Base-by-base conservation (phyloP, 495 filamentous ascomycete species). In the Tetracladium marchalianum region DNA sequence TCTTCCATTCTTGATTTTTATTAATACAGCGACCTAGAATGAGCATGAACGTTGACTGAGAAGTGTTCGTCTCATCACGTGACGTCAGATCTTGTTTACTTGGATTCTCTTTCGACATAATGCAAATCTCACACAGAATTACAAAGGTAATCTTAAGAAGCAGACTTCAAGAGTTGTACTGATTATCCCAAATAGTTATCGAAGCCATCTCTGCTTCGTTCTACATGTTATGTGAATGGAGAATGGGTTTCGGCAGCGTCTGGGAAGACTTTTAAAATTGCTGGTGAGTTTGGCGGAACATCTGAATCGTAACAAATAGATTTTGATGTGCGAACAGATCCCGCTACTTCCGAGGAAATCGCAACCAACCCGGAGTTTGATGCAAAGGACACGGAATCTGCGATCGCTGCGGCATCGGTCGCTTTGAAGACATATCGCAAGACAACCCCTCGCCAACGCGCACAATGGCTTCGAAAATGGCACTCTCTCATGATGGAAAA, bases 401-500 rank as follows among this genome's bases (percentile, higher is more conserved):
- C 82, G 54, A 81, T 86, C 57, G 55, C 75, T 41, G 75, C 75
- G 37, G 81, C 83, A 35, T 61, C 69, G 5, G 76, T 69, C 2
- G 87, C 90, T 2, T 85, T 95, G 58, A 74, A 80, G 33, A 70
- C 71, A 41, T 95, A 89, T 71, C 80, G 83, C 45, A 72, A 73
- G 42, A 79, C 74, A 31, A 81, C 87, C 1, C 81, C 77, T 42
- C 83, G 88, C 33, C 78, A 92, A 66, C 78, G 87, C 44, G 76
- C 85, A 31, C 76, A 76, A 56, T 77, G 93, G 66, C 73, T 97
- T 31, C 78, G 86, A 37, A 84, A 80, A 59, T 95, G 89, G 90
- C 87, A 87, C 63, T 76, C 92, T 43, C 69, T 94, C 40, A 78
- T 93, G 72, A 62, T 87, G 5, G 87, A 85, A 19, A 90, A 95